Percentiles rank a stretch among this genome's conserved stretches.
These are phyloP conservation scores for Cicer chorassanicum DNA, from an alignment of 306 rosid genomes.

Conservation along the genomic window DNA sequence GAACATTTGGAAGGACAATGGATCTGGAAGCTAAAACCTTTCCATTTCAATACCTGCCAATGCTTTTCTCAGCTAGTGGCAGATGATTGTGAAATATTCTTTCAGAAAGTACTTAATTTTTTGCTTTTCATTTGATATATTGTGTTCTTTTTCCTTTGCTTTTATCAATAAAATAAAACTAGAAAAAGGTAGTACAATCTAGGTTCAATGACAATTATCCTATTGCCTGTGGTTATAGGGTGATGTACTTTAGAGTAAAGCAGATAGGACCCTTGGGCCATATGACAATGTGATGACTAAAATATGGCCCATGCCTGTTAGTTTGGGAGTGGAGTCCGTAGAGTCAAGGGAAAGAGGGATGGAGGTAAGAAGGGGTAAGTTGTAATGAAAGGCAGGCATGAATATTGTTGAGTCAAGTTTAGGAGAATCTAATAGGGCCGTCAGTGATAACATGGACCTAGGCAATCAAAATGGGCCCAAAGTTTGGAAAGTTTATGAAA, in stretches of 20 bases:
- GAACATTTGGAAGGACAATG: background rate
- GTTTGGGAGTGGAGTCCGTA: no score
- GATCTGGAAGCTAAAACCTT: slow-evolving; percentile 34
- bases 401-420: no score
- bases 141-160: background rate
- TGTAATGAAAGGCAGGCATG: no score
- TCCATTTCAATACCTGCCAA: slow-evolving; percentile 14
- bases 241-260: background rate
- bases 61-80: slow-evolving; percentile 15
- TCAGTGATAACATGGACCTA: no score
- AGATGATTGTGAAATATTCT: slow-evolving; percentile 44
- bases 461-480: no score
- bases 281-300: no score
- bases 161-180: slow-evolving; percentile 20
- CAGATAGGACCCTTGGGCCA: no score
- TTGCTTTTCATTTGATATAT: slow-evolving; percentile 8
- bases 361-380: no score
- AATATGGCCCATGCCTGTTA: no score
- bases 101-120: background rate
- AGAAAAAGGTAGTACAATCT: slow-evolving; percentile 15
- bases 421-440: no score
- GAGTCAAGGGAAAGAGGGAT: no score
- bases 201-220: background rate
- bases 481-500: no score
- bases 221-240: background rate